A percentile compares a stretch with the other conserved stretches of the same genome.
Conservation (phyloP, 1,284 basidiomycete species). For the Ganoderma lingzhi region DNA sequence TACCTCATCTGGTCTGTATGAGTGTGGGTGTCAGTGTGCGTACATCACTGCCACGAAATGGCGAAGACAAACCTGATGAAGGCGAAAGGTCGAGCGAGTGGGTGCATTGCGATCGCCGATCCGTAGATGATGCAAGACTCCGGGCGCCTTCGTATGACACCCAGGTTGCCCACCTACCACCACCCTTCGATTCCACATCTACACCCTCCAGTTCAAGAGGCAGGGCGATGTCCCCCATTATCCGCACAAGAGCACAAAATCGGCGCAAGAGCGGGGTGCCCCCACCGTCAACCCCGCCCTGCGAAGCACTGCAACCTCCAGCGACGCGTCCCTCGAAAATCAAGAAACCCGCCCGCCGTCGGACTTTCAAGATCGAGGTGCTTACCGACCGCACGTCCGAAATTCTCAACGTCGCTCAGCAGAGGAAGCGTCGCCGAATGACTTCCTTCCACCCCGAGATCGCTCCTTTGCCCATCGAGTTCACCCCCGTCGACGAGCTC, state of each 20-base stretch:
- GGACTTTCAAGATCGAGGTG: not conserved
- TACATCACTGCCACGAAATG: not conserved
- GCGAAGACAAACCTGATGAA: not conserved
- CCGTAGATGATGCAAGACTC: not conserved
- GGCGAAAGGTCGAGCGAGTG: not conserved
- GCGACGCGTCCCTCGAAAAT: not conserved
- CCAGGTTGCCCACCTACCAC: not conserved
- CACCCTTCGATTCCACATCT: not conserved
- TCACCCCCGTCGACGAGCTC: not conserved
- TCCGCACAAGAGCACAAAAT: constrained; percentile 17
- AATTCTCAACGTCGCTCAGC: not conserved
- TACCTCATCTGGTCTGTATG: not conserved
- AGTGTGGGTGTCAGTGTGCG: not conserved
- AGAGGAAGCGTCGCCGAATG: not conserved
- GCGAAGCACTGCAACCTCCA: not conserved
- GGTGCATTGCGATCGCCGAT: not conserved
- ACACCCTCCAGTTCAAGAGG: not conserved
- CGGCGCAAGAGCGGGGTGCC: constrained; percentile 9
- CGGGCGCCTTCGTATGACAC: not conserved
- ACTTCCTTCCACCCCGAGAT: not conserved
- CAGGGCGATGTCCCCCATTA: constrained; percentile 17
- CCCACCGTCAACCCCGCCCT: not conserved
- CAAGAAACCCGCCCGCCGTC: not conserved
- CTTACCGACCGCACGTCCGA: constrained; percentile 3
- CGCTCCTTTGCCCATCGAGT: not conserved